Percentiles rank a stretch among this genome's conserved stretches.
phyloP scores from a whole-genome alignment of 2,329 filamentous ascomycete genomes.

The Botrytis sinoallii region DNA sequence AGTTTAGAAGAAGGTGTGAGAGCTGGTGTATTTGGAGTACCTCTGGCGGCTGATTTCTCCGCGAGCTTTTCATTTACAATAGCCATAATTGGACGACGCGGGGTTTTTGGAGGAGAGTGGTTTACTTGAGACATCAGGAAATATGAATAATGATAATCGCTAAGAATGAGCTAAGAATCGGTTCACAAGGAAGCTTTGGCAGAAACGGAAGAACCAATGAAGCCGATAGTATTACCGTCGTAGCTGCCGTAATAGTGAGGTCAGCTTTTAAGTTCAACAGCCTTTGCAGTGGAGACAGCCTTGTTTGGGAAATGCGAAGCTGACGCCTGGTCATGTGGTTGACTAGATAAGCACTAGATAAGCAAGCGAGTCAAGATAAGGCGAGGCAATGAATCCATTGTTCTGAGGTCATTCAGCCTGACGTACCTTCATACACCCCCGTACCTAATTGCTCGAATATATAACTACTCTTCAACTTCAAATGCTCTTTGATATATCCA shows the following conservation, averaged over 20 bases:
- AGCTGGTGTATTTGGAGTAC: background rate
- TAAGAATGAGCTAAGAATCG: constrained; percentile 6
- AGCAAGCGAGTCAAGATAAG: constrained; percentile 17
- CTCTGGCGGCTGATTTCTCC: constrained; percentile 18
- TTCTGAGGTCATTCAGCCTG: constrained; percentile 12
- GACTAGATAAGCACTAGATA: constrained; percentile 5
- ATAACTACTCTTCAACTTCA: background rate
- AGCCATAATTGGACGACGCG: constrained; percentile 22
- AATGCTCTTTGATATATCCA: background rate
- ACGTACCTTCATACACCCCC: background rate
- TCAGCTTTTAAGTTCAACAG: background rate
- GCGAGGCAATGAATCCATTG: constrained; percentile 8
- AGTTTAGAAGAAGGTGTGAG: constrained; percentile 16
- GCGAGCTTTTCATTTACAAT: constrained; percentile 19
- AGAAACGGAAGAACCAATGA: background rate
- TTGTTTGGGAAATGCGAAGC: constrained; percentile 15
- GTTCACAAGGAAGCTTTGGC: background rate
- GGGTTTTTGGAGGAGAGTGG: constrained; percentile 22
- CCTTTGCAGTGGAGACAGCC: constrained; percentile 18
- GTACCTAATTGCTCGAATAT: background rate
- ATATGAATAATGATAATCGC: constrained; percentile 6
- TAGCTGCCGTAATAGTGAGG: constrained; percentile 14
- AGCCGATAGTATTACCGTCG: constrained; percentile 19
- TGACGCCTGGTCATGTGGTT: constrained; percentile 3
- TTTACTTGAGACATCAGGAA: constrained; percentile 24